Conservation (phyloP, 2,329 filamentous ascomycete genomes). For the Xenoacremonium recifei region DNA sequence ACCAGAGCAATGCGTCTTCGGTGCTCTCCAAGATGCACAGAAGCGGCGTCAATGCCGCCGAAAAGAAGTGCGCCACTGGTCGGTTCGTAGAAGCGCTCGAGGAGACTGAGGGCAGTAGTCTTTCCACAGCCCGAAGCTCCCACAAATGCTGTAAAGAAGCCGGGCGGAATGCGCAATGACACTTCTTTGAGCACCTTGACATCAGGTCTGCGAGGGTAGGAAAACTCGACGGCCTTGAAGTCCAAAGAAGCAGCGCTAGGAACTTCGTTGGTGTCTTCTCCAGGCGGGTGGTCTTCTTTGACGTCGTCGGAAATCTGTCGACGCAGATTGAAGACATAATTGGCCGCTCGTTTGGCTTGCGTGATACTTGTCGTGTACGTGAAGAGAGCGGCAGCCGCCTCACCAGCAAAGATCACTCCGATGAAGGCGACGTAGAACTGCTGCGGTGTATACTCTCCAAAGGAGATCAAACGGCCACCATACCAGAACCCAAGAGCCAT, state of each 20-base stretch:
- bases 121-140: slow-evolving; percentile 60
- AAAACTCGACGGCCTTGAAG: slow-evolving; percentile 47
- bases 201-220: slow-evolving; percentile 48
- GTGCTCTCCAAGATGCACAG: slow-evolving; percentile 28
- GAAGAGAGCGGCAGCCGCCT: slow-evolving; percentile 33
- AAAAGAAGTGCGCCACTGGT: slow-evolving; percentile 27
- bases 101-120: slow-evolving; percentile 55
- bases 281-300: background rate
- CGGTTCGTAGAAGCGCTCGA: slow-evolving; percentile 45
- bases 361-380: slow-evolving; percentile 44
- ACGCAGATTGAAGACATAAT: slow-evolving; percentile 43
- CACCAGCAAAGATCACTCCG: slow-evolving; percentile 35
- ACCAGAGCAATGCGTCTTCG: slow-evolving; percentile 38
- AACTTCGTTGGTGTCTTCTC: background rate
- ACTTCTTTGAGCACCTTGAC: slow-evolving; percentile 38
- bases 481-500: slow-evolving; percentile 38
- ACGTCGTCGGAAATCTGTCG: slow-evolving; percentile 1
- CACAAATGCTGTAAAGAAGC: slow-evolving; percentile 54
- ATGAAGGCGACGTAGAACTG: slow-evolving; percentile 45
- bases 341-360: slow-evolving; percentile 41
- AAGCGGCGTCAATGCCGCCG: slow-evolving; percentile 30
- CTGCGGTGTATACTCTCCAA: slow-evolving; percentile 35
- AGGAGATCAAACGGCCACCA: slow-evolving; percentile 14
- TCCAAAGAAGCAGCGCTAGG: background rate
- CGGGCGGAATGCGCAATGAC: slow-evolving; percentile 39